Evolutionary conservation across 495 filamentous ascomycete genomes (phyloP), one percentile per base, ranked within the genome.

Genomic region (Aspergillus nidulans): DNA sequence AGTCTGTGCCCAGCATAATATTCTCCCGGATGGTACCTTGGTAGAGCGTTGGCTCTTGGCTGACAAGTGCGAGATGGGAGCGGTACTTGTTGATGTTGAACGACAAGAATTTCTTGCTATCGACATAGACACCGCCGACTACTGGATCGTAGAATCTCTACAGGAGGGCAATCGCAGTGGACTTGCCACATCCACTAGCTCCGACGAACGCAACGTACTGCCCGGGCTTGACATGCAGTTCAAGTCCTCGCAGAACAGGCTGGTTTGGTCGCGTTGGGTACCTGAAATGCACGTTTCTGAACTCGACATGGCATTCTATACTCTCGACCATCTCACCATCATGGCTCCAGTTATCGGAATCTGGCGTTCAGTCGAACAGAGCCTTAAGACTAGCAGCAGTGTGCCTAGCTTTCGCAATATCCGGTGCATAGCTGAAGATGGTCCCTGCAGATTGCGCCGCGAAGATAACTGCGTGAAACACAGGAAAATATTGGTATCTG

Each of bases 371-470:
- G 63, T 94, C 88, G 59, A 92, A 89, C n/a, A 95, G 75, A 2
- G 69, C 80, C 60, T 90, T 88, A 52, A 95, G 82, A 49, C 87
- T 80, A n/a, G 77, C 73, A 6, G 91, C 90, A 1, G 90, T 89
- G 40, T 88, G 81, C 63, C 88, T 89, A 2, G 90, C 90, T 67
- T 95, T 92, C 46, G 89, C 87, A 87, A 95, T 94, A 46, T 95
- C 90, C 1, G 85, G 78, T 1, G 88, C 85, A 64, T 92, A 94
- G 7, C 87, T 88, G 70, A 95, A 94, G 56, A 95, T 84, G 0
- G 82, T 87, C n/a, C 91, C 90, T 3, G 90, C 91, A 13, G 87
- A 87, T 63, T 94, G 90, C 2, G 89, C 82, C 57, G 89, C 88
- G 61, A 91, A 92, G 51, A 92, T 84, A 61, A 94, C 30, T 89